phyloP scores from a whole-genome alignment of 2,329 filamentous ascomycete genomes.

The Aspergillus sp. region DNA sequence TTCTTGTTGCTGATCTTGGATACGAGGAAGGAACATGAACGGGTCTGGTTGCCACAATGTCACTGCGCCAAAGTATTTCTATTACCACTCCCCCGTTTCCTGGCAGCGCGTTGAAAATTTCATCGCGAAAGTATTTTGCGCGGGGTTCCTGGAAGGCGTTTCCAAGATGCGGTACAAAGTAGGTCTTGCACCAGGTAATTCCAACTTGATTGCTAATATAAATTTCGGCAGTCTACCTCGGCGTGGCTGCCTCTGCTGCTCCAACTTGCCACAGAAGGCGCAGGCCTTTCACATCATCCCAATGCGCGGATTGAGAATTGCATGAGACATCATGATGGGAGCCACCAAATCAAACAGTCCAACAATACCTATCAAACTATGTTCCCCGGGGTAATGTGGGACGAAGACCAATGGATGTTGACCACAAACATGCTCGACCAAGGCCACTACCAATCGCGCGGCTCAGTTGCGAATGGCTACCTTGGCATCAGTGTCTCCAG shows the following conservation, averaged over 20 bases:
- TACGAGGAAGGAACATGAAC: slow-evolving; percentile 10
- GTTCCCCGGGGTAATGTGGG: slow-evolving; percentile 58
- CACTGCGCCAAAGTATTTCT: neutral
- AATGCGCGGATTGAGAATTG: slow-evolving; percentile 19
- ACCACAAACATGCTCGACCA: slow-evolving; percentile 55
- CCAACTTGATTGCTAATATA: neutral
- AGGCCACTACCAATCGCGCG: slow-evolving; percentile 61
- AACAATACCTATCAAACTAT: slow-evolving; percentile 47
- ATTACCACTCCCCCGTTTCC: neutral
- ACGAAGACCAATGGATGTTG: slow-evolving; percentile 58
- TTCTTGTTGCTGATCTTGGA: slow-evolving; percentile 8
- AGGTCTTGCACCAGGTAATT: neutral
- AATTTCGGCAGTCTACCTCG: slow-evolving; percentile 4
- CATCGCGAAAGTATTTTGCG: neutral
- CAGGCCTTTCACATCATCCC: neutral
- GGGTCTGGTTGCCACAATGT: neutral
- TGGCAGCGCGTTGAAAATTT: neutral
- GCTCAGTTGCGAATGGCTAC: slow-evolving; percentile 64
- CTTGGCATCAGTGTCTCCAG: slow-evolving; percentile 64
- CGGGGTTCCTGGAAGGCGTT: neutral
- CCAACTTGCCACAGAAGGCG: slow-evolving; percentile 6
- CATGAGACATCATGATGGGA: slow-evolving; percentile 2
- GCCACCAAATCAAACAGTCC: slow-evolving; percentile 12
- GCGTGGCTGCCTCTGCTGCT: slow-evolving; percentile 10
- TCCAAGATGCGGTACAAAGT: slow-evolving; percentile 19